Conservation (phyloP, 2,329 filamentous ascomycete species). For the Amesomyces nigricolor region DNA sequence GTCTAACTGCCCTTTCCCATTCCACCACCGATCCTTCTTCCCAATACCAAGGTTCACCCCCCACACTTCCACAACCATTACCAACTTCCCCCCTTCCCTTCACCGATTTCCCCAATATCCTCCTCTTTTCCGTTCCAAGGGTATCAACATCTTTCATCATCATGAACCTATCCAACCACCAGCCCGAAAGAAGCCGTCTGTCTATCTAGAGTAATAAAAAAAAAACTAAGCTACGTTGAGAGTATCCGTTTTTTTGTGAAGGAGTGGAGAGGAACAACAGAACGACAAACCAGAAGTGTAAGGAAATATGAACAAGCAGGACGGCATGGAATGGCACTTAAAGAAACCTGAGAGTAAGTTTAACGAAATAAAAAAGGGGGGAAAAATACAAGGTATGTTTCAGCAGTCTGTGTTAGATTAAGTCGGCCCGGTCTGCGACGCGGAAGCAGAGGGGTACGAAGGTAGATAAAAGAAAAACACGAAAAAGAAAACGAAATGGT, state of each 20-base stretch:
- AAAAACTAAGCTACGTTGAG: no score
- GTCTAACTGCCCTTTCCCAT: no score
- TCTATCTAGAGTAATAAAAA: no score
- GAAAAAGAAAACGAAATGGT: no score
- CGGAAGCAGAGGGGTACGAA: constrained; percentile 8
- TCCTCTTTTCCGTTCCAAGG: constrained; percentile 14
- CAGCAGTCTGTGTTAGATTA: constrained; percentile 2
- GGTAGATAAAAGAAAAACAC: constrained; percentile 12
- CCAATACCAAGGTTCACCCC: no score
- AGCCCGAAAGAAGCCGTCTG: no score
- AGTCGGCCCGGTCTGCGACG: neutral
- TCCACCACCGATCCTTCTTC: no score
- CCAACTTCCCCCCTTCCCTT: neutral
- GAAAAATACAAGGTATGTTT: neutral
- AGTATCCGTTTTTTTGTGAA: no score
- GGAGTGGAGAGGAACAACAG: constrained; percentile 10
- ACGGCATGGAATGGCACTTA: no score
- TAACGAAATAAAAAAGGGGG: no score
- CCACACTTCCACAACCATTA: neutral
- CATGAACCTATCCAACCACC: constrained; percentile 1
- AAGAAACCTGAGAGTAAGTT: no score
- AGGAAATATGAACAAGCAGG: no score
- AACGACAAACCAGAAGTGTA: neutral
- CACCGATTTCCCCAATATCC: neutral
- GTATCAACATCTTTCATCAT: constrained; percentile 16